Evolutionary conservation across 1,284 basidiomycete genomes (phyloP), one percentile per base, ranked within the genome.

Genomic region (Neotropicomus parvogracilis): DNA sequence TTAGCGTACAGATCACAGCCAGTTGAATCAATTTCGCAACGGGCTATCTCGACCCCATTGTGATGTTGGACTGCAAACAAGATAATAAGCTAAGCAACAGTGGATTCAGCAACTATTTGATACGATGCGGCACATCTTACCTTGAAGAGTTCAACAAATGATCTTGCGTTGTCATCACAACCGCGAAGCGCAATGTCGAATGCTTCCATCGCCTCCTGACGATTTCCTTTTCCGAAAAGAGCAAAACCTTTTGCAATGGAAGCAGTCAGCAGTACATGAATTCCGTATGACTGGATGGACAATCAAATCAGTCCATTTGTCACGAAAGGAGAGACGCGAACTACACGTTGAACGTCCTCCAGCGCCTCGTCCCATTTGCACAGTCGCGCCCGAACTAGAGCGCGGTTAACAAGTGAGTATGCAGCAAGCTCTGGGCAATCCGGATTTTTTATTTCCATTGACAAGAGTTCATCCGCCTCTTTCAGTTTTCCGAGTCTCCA

Each of bases 161-260:
- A 7, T 17, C 6, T 36, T 3, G 26, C 27, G 2, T 21, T 43
- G 12, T 31, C 29, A 20, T 37, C 27, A 21, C 52, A 47, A 14
- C 4, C 4, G 2, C 13, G 7, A 16, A 37, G 44, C 2, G 16
- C 28, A 27, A 3, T 12, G 16, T 44, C 16, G 11, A 53, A 44
- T 12, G 11, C 39, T 27, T 38, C 8, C 10, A 9, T 42, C n/a
- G 45, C 52, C 12, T 42, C 40, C 12, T 64, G 74, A 28, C 26
- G 29, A 1, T 38, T 38, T 27, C 38, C 38, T 28, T 32, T 14
- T 24, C 50, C 26, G 9, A 21, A 26, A 13, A 53, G 42, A 19
- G 12, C 31, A 20, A 48, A 37, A 7, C 24, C 29, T 20, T 38
- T 31, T 7, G 42, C 51, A 12, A 53, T 6, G 13, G 34, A 29